Evolutionary conservation across 192 early-diverging fungal species (phyloP).

Genomic region (Lobulomyces angularis): DNA sequence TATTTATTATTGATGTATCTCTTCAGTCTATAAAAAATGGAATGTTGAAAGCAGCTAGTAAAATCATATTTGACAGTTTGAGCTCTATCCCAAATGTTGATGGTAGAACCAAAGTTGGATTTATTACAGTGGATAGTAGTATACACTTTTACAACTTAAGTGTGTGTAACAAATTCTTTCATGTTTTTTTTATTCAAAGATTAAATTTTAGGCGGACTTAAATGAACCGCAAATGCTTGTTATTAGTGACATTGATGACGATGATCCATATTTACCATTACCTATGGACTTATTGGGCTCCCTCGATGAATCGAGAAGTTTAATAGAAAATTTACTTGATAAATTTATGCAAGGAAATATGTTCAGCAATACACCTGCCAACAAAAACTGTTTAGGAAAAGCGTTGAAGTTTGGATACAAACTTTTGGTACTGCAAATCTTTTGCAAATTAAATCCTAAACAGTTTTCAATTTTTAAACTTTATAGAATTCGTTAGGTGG

Average conservation of each 20-base stretch:
- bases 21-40: constrained; percentile 71
- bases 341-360: constrained; percentile 63
- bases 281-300: constrained; percentile 83
- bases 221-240: constrained; percentile 90
- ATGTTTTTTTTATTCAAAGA: no score
- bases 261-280: constrained; percentile 78
- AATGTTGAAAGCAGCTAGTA: constrained; percentile 67
- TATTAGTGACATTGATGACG: constrained; percentile 78
- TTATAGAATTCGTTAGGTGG: constrained; percentile 65
- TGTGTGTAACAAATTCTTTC: no score
- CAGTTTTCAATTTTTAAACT: no score
- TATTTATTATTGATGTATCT: constrained; percentile 93
- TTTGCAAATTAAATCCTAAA: no score
- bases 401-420: constrained; percentile 74
- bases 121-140: constrained; percentile 78
- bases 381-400: constrained; percentile 66
- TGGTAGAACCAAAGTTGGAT: constrained; percentile 73
- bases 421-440: constrained; percentile 55
- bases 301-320: constrained; percentile 63
- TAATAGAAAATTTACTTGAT: constrained; percentile 59
- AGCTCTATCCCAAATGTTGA: constrained; percentile 80
- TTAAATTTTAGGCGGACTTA: constrained; percentile 25
- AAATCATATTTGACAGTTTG: constrained; percentile 66
- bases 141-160: constrained; percentile 88
- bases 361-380: constrained; percentile 71